Conservation (phyloP, 192 early-diverging fungal genomes). For the Backusella tuberculispora region DNA sequence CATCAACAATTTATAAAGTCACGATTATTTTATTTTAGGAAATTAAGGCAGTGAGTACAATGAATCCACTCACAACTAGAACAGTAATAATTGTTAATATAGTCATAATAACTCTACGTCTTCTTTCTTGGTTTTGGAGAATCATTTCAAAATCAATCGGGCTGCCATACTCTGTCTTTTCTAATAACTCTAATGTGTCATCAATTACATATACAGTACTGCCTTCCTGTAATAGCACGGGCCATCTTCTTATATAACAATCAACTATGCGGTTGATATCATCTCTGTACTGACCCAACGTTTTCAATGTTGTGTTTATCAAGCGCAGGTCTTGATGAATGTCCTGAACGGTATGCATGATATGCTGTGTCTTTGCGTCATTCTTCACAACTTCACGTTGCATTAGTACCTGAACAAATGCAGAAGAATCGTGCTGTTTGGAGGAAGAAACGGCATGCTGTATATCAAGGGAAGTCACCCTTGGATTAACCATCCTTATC, state of each 20-base stretch:
- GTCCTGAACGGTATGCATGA: constrained; percentile 8
- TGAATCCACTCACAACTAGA: neutral
- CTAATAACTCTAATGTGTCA: neutral
- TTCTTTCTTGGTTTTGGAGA: neutral
- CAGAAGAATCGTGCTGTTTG: neutral
- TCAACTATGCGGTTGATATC: neutral
- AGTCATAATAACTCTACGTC: neutral
- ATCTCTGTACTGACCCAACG: neutral
- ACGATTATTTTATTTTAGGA: constrained; percentile 9
- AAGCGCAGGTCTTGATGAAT: neutral
- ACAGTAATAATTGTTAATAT: neutral
- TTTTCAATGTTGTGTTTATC: neutral
- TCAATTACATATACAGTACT: constrained; percentile 10
- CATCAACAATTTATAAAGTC: neutral
- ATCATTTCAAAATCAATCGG: constrained; percentile 7
- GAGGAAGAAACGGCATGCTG: constrained; percentile 1
- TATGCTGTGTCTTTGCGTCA: neutral
- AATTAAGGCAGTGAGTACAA: neutral
- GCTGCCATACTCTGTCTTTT: neutral
- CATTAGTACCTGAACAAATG: constrained; percentile 15
- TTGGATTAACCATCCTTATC: neutral
- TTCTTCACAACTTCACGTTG: neutral
- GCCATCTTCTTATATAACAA: neutral
- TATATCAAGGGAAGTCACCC: neutral
- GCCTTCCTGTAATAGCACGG: neutral